Percentiles rank a stretch among this genome's conserved stretches.
Conservation (phyloP, 257 asterid genomes). For the Fraxinus anomala region DNA sequence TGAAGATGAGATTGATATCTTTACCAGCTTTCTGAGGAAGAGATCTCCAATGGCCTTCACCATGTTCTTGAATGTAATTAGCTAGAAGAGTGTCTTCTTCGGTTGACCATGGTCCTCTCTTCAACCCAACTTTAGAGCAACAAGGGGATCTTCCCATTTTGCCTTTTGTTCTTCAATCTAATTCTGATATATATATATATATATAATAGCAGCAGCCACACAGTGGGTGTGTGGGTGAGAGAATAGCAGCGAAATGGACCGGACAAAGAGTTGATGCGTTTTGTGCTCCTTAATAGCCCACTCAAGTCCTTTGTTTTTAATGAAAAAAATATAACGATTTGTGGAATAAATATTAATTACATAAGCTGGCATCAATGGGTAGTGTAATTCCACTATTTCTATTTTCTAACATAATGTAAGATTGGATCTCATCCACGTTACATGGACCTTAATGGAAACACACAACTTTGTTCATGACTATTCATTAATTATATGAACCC, state of each 20-base stretch:
- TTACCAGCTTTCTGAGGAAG: conserved; percentile 38
- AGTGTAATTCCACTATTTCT: not conserved
- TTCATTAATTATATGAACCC: not conserved
- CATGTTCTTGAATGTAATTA: conserved; percentile 28
- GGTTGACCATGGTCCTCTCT: conserved; percentile 35
- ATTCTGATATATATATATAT: not conserved
- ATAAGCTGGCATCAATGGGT: not conserved
- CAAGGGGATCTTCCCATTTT: conserved; percentile 39
- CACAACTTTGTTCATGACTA: not conserved
- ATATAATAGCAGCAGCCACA: not conserved
- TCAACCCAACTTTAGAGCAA: conserved; percentile 32
- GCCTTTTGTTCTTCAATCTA: not conserved
- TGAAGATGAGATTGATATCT: not conserved
- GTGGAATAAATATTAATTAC: not conserved
- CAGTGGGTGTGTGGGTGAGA: not conserved
- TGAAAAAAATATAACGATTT: not conserved
- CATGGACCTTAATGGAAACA: not conserved
- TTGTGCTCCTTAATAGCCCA: not conserved
- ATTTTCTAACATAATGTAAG: not conserved
- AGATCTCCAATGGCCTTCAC: conserved; percentile 40
- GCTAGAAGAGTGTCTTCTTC: conserved; percentile 28
- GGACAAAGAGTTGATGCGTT: not conserved
- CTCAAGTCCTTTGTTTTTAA: too few species aligned
- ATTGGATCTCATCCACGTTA: conserved; percentile 1
- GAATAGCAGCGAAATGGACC: not conserved